phyloP scores from a whole-genome alignment of 208 protist genomes.

The Crithidia sp. region DNA sequence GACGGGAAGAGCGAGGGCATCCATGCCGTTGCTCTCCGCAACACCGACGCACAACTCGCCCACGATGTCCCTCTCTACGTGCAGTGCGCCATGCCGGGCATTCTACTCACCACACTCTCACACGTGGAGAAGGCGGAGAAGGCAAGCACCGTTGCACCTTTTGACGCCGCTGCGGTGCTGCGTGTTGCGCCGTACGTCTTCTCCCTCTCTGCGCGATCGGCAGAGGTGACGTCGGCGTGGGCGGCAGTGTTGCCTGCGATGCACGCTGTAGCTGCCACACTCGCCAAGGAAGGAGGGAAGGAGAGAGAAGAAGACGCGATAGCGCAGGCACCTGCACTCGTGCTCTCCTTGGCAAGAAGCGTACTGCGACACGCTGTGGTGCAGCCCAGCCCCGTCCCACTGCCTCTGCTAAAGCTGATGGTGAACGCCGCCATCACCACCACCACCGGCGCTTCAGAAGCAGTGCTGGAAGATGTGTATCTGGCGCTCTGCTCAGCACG shows the following conservation, averaged over 20 bases:
- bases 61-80: slow-evolving; percentile 20
- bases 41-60: slow-evolving; percentile 19
- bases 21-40: background rate
- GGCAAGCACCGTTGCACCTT: too few species aligned
- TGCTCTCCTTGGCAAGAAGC: background rate
- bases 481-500: background rate
- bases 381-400: background rate
- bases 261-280: background rate
- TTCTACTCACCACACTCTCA: slow-evolving; percentile 15
- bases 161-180: background rate
- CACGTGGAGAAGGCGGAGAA: background rate
- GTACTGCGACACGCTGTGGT: background rate
- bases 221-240: slow-evolving; percentile 13
- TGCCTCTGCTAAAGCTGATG: background rate
- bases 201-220: slow-evolving; percentile 18
- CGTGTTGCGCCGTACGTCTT: slow-evolving; percentile 14
- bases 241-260: slow-evolving; percentile 8
- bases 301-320: background rate
- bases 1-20: background rate
- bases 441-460: background rate
- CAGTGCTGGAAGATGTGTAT: background rate
- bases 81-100: slow-evolving; percentile 25
- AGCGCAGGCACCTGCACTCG: background rate
- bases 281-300: background rate
- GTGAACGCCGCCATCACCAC: background rate